These are phyloP conservation scores for Plectosphaerella cucumerina DNA, from an alignment of 2,329 filamentous ascomycete species.

Conservation along the genomic window DNA sequence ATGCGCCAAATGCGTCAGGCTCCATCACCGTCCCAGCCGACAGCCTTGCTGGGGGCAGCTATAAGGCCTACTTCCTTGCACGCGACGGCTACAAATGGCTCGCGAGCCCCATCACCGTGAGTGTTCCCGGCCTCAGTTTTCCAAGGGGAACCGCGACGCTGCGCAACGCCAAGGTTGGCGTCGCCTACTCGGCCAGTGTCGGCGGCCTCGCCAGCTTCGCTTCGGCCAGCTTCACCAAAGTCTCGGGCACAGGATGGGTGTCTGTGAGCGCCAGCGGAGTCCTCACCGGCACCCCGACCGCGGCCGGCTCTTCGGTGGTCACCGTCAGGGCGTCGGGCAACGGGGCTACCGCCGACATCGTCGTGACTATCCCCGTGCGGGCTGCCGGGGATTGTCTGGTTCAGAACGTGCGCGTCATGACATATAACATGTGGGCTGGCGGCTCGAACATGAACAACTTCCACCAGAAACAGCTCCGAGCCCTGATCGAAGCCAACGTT, in stretches of 20 bases:
- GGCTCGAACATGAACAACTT: conserved; percentile 29
- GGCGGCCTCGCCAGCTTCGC: conserved; percentile 24
- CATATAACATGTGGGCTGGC: conserved; percentile 36
- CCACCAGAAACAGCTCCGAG: conserved; percentile 32
- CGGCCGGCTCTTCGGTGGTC: conserved; percentile 8
- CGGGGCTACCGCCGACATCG: conserved; percentile 18
- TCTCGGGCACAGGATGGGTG: conserved; percentile 23
- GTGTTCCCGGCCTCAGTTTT: conserved; percentile 19
- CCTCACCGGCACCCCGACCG: conserved; percentile 26
- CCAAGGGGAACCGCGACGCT: conserved; percentile 22
- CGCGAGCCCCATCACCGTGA: conserved; percentile 25
- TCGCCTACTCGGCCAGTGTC: conserved; percentile 25
- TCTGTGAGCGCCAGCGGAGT: conserved; percentile 23
- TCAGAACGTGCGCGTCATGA: conserved; percentile 27
- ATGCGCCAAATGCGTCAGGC: conserved; percentile 22
- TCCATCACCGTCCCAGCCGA: conserved; percentile 18
- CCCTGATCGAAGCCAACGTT: conserved; percentile 23
- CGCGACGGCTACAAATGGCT: conserved; percentile 30
- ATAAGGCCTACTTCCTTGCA: conserved; percentile 31
- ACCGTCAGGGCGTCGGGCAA: conserved; percentile 22
- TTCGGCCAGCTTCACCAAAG: conserved; percentile 21
- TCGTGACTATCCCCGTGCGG: conserved; percentile 27
- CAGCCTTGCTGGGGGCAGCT: conserved; percentile 23
- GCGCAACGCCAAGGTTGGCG: conserved; percentile 29
- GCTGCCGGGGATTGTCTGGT: conserved; percentile 21